These are phyloP conservation scores for Pseudogymnoascus sp. DNA, from an alignment of 2,329 filamentous ascomycete genomes.

Conservation along the genomic window DNA sequence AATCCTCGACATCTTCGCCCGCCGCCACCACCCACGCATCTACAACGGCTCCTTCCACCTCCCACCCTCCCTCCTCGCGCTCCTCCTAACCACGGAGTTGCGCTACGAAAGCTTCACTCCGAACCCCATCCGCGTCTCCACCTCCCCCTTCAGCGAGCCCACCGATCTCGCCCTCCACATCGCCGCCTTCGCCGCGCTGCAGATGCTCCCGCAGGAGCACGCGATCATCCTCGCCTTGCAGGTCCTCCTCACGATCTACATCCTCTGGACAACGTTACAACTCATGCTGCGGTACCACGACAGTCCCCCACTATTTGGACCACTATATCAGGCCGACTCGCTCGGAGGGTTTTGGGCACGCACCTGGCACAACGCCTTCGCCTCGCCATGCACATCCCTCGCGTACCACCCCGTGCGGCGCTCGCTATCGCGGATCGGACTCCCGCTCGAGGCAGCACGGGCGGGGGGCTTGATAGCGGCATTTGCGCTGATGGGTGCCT, in stretches of 20 bases:
- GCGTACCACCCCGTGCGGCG: slow-evolving; percentile 32
- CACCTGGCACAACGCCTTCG: slow-evolving; percentile 37
- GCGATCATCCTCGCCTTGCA: slow-evolving; percentile 32
- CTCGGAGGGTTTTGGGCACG: slow-evolving; percentile 34
- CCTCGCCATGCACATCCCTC: slow-evolving; percentile 33
- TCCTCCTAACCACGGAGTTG: slow-evolving; percentile 34
- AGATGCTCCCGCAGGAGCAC: slow-evolving; percentile 30
- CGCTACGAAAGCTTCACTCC: slow-evolving; percentile 38
- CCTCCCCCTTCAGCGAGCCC: slow-evolving; percentile 31
- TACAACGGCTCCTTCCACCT: slow-evolving; percentile 27
- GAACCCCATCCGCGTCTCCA: slow-evolving; percentile 31
- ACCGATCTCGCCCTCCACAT: slow-evolving; percentile 31
- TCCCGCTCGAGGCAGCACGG: slow-evolving; percentile 28
- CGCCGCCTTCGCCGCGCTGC: slow-evolving; percentile 28
- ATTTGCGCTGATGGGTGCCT: slow-evolving; percentile 34
- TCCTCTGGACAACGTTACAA: slow-evolving; percentile 34
- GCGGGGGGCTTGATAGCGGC: slow-evolving; percentile 31
- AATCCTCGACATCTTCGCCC: slow-evolving; percentile 33
- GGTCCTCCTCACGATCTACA: slow-evolving; percentile 34
- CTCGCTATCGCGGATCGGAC: slow-evolving; percentile 25
- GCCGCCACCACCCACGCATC: slow-evolving; percentile 28
- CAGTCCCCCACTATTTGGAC: slow-evolving; percentile 34
- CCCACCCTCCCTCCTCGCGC: slow-evolving; percentile 25
- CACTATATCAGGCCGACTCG: slow-evolving; percentile 32
- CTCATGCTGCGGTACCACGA: slow-evolving; percentile 31